A percentile compares a stretch with the other conserved stretches of the same genome.
Evolutionary conservation across 2,329 filamentous ascomycete genomes (phyloP).

Genomic region (Orbilia blumenaviensis): DNA sequence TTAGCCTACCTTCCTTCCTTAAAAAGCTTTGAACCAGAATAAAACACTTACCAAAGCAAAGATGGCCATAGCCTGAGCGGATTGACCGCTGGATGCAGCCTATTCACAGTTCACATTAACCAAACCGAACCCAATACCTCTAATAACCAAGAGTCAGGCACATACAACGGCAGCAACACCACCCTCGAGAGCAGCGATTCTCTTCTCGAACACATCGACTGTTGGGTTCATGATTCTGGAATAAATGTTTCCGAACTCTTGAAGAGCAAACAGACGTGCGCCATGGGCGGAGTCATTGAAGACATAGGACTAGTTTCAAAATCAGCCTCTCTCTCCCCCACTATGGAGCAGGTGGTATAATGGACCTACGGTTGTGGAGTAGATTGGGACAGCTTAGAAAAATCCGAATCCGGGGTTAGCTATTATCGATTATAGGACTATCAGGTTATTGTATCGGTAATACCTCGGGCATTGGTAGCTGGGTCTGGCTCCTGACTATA

Average conservation of each 20-base stretch:
- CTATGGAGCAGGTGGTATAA: background rate
- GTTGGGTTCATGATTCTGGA: conserved; percentile 96
- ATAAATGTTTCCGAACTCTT: conserved; percentile 98
- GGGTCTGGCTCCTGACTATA: conserved; percentile 80
- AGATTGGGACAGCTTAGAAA: conserved; percentile 86
- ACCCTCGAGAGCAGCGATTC: conserved; percentile 93
- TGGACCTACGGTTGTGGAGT: conserved; percentile 78
- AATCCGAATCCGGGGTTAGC: background rate
- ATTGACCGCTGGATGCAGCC: conserved; percentile 84
- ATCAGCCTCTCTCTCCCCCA: conserved; percentile 29
- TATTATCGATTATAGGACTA: background rate
- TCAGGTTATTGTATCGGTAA: background rate
- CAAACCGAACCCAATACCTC: background rate
- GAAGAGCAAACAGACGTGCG: conserved; percentile 92
- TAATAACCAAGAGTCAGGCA: background rate
- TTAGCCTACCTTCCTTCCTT: background rate
- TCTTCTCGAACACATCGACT: conserved; percentile 94
- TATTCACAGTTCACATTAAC: background rate
- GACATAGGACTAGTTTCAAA: conserved; percentile 71
- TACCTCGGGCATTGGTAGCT: conserved; percentile 72
- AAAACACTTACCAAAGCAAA: conserved; percentile 68
- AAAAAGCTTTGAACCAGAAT: background rate
- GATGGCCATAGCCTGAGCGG: conserved; percentile 91
- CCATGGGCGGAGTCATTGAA: conserved; percentile 98
- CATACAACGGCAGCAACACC: conserved; percentile 77